Evolutionary conservation across 768 basidiomycete species (phyloP).

Genomic region (Trametes sanguinea): DNA sequence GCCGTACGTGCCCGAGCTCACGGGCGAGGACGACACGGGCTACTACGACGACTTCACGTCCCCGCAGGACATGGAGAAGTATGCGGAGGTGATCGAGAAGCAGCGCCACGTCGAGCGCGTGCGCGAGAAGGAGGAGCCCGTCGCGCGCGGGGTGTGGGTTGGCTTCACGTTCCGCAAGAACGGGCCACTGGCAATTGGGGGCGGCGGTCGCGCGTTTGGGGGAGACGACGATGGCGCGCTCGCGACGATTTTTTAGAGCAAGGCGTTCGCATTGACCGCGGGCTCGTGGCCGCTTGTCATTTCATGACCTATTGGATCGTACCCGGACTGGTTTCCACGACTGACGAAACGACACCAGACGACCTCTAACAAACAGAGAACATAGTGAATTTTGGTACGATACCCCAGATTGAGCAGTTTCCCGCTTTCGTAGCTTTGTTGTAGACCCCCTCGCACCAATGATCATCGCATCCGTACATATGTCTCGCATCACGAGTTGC

Average conservation of each 20-base stretch:
- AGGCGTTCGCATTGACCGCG: neutral
- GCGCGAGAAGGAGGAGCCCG: conserved; percentile 80
- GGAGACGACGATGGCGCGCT: conserved; percentile 34
- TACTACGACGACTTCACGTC: conserved; percentile 93
- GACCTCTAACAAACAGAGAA: conserved; percentile 1
- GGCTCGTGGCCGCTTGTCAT: too few species aligned
- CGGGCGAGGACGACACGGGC: conserved; percentile 92
- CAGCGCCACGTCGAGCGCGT: conserved; percentile 92
- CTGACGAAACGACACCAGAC: conserved; percentile 4
- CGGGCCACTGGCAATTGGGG: conserved; percentile 48
- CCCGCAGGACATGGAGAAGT: conserved; percentile 96
- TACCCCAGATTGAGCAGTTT: conserved; percentile 16
- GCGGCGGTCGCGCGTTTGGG: conserved; percentile 43
- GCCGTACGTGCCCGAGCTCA: conserved; percentile 93
- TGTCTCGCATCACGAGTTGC: neutral
- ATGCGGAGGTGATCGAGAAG: conserved; percentile 97
- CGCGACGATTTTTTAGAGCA: conserved; percentile 39
- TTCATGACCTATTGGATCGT: neutral
- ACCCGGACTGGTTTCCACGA: neutral
- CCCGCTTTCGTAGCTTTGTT: conserved; percentile 18
- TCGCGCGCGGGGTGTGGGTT: conserved; percentile 81
- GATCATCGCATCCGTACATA: neutral
- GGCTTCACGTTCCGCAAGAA: conserved; percentile 93
- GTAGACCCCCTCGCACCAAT: neutral
- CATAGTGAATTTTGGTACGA: conserved; percentile 13